Conservation (phyloP, 495 filamentous ascomycete species). For the Wilcoxina mikolae region DNA sequence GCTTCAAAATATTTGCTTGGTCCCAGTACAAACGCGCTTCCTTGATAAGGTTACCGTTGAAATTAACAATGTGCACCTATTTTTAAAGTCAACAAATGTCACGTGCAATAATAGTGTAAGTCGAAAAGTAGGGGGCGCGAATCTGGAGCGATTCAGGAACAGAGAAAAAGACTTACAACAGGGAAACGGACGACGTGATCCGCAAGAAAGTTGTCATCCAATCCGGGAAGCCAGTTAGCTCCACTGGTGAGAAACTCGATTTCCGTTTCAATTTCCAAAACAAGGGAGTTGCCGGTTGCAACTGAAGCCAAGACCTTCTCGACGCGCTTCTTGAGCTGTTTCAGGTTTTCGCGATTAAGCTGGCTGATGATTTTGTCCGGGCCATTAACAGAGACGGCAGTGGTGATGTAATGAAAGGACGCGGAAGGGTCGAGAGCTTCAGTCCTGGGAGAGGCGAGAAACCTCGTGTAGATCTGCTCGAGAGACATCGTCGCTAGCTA, state of each 20-base stretch:
- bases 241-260: constrained; percentile 69
- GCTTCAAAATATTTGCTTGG: constrained; percentile 80
- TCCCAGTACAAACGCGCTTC: constrained; percentile 89
- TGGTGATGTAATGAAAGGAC: constrained; percentile 81
- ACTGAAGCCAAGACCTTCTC: constrained; percentile 58
- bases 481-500: constrained; percentile 42
- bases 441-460: constrained; percentile 54
- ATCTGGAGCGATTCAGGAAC: neutral
- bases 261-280: constrained; percentile 64
- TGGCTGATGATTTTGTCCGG: constrained; percentile 64
- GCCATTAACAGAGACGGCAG: constrained; percentile 57
- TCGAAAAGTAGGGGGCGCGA: constrained; percentile 1
- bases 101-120: neutral
- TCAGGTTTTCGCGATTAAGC: constrained; percentile 48
- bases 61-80: constrained; percentile 81
- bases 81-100: constrained; percentile 11
- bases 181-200: constrained; percentile 70
- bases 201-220: constrained; percentile 88
- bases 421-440: constrained; percentile 52
- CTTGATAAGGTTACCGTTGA: constrained; percentile 64
- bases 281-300: constrained; percentile 53
- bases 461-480: constrained; percentile 57
- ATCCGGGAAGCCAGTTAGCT: constrained; percentile 70
- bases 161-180: constrained; percentile 45
- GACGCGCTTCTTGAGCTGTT: constrained; percentile 61